phyloP scores from a whole-genome alignment of 305 asterid genomes.

The Nicotiana rustica region DNA sequence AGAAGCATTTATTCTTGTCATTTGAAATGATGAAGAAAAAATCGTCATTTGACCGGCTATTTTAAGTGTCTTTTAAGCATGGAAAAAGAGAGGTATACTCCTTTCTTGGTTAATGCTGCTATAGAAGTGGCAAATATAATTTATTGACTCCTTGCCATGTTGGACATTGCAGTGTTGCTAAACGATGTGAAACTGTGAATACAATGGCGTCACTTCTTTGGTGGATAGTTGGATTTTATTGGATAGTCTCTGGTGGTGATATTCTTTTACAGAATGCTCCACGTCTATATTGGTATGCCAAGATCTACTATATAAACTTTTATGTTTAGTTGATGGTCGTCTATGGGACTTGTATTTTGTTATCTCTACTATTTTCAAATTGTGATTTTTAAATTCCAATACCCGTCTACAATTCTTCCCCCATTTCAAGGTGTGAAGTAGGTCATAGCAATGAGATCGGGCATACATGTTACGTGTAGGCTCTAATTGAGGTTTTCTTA shows the following conservation, averaged over 20 bases:
- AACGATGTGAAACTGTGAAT: conserved; percentile 85
- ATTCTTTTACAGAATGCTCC: conserved; percentile 72
- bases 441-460: neutral
- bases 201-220: conserved; percentile 87
- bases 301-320: conserved; percentile 8
- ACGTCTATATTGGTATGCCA: conserved; percentile 81
- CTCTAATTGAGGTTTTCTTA: conserved; percentile 18
- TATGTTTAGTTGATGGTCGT: neutral
- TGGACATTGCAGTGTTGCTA: conserved; percentile 59
- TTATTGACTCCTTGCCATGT: conserved; percentile 34
- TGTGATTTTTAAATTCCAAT: neutral
- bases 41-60: neutral
- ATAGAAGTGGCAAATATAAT: neutral
- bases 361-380: neutral
- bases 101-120: conserved; percentile 25
- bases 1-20: neutral
- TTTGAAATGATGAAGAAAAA: neutral
- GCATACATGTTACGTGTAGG: neutral
- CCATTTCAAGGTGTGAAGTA: neutral
- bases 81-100: neutral
- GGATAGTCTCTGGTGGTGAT: conserved; percentile 90
- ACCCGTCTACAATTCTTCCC: neutral
- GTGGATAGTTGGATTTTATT: conserved; percentile 96
- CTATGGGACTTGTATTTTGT: neutral
- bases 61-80: conserved; percentile 22